Conservation (phyloP, 495 filamentous ascomycete genomes). For the Lophiostoma macrostomum region DNA sequence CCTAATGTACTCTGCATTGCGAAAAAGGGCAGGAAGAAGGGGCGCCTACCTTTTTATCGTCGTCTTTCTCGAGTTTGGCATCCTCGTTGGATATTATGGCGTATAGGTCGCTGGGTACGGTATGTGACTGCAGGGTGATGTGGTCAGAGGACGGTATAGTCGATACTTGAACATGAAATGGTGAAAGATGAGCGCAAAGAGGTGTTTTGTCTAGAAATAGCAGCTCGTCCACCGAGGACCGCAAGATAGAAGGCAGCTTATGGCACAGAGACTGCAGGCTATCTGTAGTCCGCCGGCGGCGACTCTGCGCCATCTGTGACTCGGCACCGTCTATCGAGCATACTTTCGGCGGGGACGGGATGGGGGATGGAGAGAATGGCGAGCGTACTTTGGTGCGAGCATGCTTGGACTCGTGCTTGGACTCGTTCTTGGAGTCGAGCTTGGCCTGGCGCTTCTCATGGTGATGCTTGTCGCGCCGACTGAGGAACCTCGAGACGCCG, state of each 20-base stretch:
- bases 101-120: constrained; percentile 43
- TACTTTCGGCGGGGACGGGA: background rate
- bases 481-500: constrained; percentile 67
- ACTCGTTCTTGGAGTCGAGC: too few species aligned
- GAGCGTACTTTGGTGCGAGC: constrained; percentile 30
- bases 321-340: constrained; percentile 5
- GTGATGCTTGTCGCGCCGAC: constrained; percentile 65
- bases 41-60: constrained; percentile 48
- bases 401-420: constrained; percentile 42
- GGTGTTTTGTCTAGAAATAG: constrained; percentile 15
- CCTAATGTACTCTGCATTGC: too few species aligned
- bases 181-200: constrained; percentile 5
- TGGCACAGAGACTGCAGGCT: constrained; percentile 15
- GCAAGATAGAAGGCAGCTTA: constrained; percentile 9
- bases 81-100: constrained; percentile 56
- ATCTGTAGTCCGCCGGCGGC: constrained; percentile 1
- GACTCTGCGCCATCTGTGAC: background rate
- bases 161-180: constrained; percentile 20
- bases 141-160: constrained; percentile 40
- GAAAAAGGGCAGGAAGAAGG: too few species aligned
- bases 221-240: background rate
- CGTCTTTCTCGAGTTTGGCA: constrained; percentile 50
- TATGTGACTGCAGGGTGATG: constrained; percentile 40
- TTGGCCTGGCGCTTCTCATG: too few species aligned
- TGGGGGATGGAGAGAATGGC: constrained; percentile 8